phyloP scores from a whole-genome alignment of 768 basidiomycete species.

The Tricholoma furcatifolium region DNA sequence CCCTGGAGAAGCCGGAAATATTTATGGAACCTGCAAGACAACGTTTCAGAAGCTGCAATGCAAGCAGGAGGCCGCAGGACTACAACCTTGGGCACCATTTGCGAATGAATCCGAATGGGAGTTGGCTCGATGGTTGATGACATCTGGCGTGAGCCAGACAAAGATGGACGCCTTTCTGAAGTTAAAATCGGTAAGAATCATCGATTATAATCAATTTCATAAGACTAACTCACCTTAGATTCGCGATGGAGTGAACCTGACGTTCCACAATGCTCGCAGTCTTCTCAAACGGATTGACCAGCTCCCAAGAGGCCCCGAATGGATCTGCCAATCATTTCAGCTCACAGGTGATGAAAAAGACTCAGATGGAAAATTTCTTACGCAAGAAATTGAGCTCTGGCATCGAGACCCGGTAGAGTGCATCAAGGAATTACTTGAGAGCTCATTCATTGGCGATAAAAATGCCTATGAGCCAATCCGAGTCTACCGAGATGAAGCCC shows the following conservation, averaged over 20 bases:
- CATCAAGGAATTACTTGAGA: constrained; percentile 27
- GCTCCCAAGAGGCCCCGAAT: constrained; percentile 21
- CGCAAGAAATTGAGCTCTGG: constrained; percentile 25
- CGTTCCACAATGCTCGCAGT: constrained; percentile 13
- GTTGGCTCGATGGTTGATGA: constrained; percentile 5
- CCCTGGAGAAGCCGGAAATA: neutral
- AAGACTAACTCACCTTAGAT: neutral
- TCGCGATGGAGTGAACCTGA: neutral
- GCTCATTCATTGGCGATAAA: constrained; percentile 24
- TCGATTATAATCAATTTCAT: too few relatives aligned
- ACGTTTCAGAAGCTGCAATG: neutral
- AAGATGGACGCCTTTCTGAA: too few relatives aligned
- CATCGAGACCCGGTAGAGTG: constrained; percentile 29
- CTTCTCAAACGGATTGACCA: constrained; percentile 18
- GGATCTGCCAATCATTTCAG: constrained; percentile 20
- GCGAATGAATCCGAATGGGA: constrained; percentile 1
- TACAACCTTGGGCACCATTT: neutral
- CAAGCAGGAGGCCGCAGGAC: neutral
- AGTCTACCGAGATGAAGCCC: constrained; percentile 18
- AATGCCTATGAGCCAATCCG: constrained; percentile 26
- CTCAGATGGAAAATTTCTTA: neutral
- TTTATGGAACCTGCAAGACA: neutral
- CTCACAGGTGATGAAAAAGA: constrained; percentile 6
- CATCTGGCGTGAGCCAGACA: constrained; percentile 1
- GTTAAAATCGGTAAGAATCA: too few relatives aligned